These are phyloP conservation scores for Aspergillus ustus DNA, from an alignment of 2,329 filamentous ascomycete genomes.

Conservation along the genomic window DNA sequence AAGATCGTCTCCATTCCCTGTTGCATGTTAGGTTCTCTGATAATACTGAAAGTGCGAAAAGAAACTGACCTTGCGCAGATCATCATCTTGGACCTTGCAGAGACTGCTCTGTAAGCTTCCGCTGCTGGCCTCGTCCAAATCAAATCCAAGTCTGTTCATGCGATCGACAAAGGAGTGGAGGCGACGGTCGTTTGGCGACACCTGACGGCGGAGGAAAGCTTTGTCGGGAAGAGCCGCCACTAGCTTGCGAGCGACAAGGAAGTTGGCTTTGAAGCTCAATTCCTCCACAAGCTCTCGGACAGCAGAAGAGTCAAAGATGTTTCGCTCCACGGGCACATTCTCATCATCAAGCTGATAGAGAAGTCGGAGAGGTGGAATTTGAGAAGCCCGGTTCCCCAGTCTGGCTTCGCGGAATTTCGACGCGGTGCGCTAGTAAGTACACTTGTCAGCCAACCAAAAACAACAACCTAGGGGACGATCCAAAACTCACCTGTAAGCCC, in stretches of 20 bases:
- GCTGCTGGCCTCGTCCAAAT: conserved; percentile 87
- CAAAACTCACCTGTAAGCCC: conserved; percentile 70
- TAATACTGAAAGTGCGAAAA: neutral
- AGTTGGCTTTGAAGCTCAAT: conserved; percentile 90
- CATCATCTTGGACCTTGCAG: conserved; percentile 86
- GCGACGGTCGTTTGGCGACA: conserved; percentile 81
- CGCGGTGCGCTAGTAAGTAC: conserved; percentile 64
- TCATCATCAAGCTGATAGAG: conserved; percentile 96
- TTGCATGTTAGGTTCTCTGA: neutral
- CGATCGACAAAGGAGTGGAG: conserved; percentile 89
- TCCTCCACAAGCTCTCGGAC: conserved; percentile 95
- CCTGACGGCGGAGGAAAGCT: conserved; percentile 86
- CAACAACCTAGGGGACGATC: no score
- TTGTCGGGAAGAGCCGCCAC: conserved; percentile 82
- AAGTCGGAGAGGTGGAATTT: conserved; percentile 83
- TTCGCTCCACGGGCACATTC: conserved; percentile 94
- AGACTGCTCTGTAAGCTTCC: conserved; percentile 91
- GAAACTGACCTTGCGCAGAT: conserved; percentile 73
- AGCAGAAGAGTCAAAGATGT: conserved; percentile 89
- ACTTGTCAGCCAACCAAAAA: neutral
- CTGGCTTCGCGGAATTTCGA: conserved; percentile 90
- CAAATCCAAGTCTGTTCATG: conserved; percentile 88
- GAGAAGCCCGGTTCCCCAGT: conserved; percentile 76
- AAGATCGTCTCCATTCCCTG: conserved; percentile 93
- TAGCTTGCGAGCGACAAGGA: conserved; percentile 84